Base-by-base conservation (phyloP, 2,329 filamentous ascomycete genomes). In the Aspergillus ruber region DNA sequence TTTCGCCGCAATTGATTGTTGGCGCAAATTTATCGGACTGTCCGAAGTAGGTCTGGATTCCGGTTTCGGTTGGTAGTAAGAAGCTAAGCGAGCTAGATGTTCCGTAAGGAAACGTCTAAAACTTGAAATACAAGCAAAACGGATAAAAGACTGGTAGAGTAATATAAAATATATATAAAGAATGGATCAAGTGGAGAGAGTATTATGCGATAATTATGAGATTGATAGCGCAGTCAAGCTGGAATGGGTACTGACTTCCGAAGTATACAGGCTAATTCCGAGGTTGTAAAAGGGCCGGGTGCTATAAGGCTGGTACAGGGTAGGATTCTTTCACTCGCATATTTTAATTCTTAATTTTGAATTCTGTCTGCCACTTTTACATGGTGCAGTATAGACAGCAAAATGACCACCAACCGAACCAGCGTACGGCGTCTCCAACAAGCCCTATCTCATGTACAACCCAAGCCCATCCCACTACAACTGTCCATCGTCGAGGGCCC, bases 401-500 rank as follows among this genome's bases (percentile, higher is more conserved):
- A 13, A 29, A 64, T 65, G 60, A 53, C 59, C 29, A 48, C 56
- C 40, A 44, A 51, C 3, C 46, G 53, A 21, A 3, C 6, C 40
- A 56, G 52, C 49, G 56, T 63, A 45, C 59, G 61, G 43, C 59
- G 62, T 42, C 54, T 66, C 42, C 59, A 63, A 44, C 61, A 62
- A 48, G 65, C 57, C 8, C 52, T 60, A 25, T 59, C 57, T n/a
- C 63, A 66, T 44, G 46, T 63, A 13, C 55, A 61, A 40, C 52
- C 58, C 3, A 45, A 48, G 1, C 29, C 49, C 15, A 46, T 42
- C 3, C 43, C 51, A 9, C 50, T 56, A 21, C 54, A 59, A 18
- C 57, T 74, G 42, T 78, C 86, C 0, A 67, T 89, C 17, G 77
- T 90, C 25, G 75, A 85, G 45, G 86, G 86, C 1, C 81, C 83